These are phyloP conservation scores for Anethum foeniculum DNA, from an alignment of 140 eudicot species.

Conservation along the genomic window DNA sequence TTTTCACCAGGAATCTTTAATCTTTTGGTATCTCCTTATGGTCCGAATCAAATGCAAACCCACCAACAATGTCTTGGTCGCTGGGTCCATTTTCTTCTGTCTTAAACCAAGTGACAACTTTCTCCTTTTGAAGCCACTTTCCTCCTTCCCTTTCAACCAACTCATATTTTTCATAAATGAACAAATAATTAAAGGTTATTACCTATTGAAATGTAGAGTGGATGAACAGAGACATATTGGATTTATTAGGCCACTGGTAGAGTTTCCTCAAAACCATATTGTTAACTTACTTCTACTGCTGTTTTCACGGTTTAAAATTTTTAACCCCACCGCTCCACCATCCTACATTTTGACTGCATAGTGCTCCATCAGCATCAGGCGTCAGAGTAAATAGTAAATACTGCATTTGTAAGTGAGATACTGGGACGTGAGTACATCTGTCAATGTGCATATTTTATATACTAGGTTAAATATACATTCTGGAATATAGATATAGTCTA, in stretches of 20 bases:
- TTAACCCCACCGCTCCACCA: not conserved
- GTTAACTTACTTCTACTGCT: not conserved
- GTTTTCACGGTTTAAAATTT: not conserved
- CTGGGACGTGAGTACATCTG: not conserved
- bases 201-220: not conserved
- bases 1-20: not conserved
- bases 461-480: not conserved
- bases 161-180: not conserved
- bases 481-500: not conserved
- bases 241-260: not conserved
- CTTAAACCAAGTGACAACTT: not conserved
- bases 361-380: not conserved
- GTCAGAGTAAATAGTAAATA: not conserved
- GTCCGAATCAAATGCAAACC: not conserved
- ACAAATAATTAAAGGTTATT: not conserved
- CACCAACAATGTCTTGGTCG: not conserved
- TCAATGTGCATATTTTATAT: not conserved
- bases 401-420: not conserved
- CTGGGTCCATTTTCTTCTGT: not conserved
- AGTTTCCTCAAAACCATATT: not conserved
- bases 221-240: not conserved
- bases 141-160: slow-evolving; percentile 1
- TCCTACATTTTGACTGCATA: not conserved
- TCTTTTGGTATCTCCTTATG: not conserved
- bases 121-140: not conserved